A percentile compares a stretch with the other conserved stretches of the same genome.
Evolutionary conservation across 2,329 filamentous ascomycete species (phyloP).

Genomic region (Lasiodiplodia gonubiensis): DNA sequence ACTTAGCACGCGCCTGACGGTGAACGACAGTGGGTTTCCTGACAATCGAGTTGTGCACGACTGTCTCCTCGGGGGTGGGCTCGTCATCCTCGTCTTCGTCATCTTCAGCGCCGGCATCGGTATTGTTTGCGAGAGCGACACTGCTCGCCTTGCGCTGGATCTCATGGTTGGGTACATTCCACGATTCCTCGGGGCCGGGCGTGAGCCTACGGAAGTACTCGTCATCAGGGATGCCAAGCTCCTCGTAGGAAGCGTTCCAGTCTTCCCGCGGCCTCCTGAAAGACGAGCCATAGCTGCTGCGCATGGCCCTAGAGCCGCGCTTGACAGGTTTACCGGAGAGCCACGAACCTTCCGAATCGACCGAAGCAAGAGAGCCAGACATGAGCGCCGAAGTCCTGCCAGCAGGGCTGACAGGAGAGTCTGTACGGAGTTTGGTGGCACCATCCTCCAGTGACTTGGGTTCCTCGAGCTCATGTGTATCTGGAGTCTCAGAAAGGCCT

Average conservation of each 20-base stretch:
- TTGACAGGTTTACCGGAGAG: slow-evolving; percentile 74
- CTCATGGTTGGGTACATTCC: slow-evolving; percentile 27
- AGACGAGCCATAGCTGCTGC: slow-evolving; percentile 55
- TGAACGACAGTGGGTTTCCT: slow-evolving; percentile 70
- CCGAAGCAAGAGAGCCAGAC: slow-evolving; percentile 87
- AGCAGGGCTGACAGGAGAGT: slow-evolving; percentile 49
- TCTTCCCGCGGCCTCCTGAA: slow-evolving; percentile 56
- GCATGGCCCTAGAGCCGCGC: slow-evolving; percentile 52
- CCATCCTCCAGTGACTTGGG: slow-evolving; percentile 16
- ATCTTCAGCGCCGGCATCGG: slow-evolving; percentile 53
- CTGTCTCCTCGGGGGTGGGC: slow-evolving; percentile 38
- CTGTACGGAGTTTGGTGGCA: slow-evolving; percentile 40
- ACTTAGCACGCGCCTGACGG: slow-evolving; percentile 62
- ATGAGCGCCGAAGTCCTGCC: slow-evolving; percentile 48
- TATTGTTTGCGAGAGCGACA: slow-evolving; percentile 45
- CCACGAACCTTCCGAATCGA: slow-evolving; percentile 97
- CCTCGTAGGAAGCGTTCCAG: slow-evolving; percentile 67
- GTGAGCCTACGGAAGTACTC: slow-evolving; percentile 71
- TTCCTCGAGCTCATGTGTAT: slow-evolving; percentile 12
- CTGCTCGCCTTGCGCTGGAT: slow-evolving; percentile 50
- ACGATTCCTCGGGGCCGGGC: slow-evolving; percentile 51
- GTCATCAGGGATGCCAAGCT: slow-evolving; percentile 70
- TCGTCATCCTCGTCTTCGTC: slow-evolving; percentile 49
- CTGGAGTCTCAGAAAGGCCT: slow-evolving; percentile 32
- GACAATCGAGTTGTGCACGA: slow-evolving; percentile 59